A percentile compares a stretch with the other conserved stretches of the same genome.
phyloP scores from a whole-genome alignment of 768 basidiomycete genomes.

The Amanita inopinata region DNA sequence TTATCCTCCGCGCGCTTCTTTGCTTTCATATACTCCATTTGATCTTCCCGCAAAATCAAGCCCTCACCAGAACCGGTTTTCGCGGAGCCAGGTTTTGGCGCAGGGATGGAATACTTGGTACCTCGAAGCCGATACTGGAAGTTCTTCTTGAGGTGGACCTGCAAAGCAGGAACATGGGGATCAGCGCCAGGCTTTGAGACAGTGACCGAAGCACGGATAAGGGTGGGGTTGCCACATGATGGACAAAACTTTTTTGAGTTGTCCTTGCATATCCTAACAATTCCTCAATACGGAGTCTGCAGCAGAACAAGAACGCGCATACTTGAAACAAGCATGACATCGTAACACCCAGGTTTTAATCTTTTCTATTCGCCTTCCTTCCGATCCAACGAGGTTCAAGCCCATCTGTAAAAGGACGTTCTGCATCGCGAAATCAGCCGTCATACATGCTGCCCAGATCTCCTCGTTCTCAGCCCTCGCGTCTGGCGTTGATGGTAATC shows the following conservation, averaged over 20 bases:
- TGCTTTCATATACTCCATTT: conserved; percentile 77
- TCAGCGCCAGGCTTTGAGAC: conserved; percentile 56
- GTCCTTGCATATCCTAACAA: conserved; percentile 85
- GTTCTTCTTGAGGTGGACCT: conserved; percentile 90
- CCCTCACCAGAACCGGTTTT: conserved; percentile 78
- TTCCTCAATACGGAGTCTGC: conserved; percentile 2
- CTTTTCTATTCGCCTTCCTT: conserved; percentile 83
- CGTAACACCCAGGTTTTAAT: conserved; percentile 94
- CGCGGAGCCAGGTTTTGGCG: conserved; percentile 81
- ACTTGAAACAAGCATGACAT: conserved; percentile 99
- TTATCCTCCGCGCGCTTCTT: conserved; percentile 68
- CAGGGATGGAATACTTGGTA: conserved; percentile 86
- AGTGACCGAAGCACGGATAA: conserved; percentile 87
- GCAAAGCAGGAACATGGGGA: conserved; percentile 56
- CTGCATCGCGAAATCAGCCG: conserved; percentile 98
- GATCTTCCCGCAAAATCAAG: conserved; percentile 88
- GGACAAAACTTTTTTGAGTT: conserved; percentile 93
- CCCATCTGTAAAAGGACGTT: conserved; percentile 95
- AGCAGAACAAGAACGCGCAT: conserved; percentile 23
- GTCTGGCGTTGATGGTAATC: conserved; percentile 51
- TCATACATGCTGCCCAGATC: conserved; percentile 84
- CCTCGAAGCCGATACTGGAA: conserved; percentile 92
- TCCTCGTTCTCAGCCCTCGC: conserved; percentile 16
- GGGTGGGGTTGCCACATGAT: conserved; percentile 88
- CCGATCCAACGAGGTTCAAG: conserved; percentile 77